These are phyloP conservation scores for Brettanomyces naardenensis DNA, from an alignment of 805 yeast species.

Conservation along the genomic window DNA sequence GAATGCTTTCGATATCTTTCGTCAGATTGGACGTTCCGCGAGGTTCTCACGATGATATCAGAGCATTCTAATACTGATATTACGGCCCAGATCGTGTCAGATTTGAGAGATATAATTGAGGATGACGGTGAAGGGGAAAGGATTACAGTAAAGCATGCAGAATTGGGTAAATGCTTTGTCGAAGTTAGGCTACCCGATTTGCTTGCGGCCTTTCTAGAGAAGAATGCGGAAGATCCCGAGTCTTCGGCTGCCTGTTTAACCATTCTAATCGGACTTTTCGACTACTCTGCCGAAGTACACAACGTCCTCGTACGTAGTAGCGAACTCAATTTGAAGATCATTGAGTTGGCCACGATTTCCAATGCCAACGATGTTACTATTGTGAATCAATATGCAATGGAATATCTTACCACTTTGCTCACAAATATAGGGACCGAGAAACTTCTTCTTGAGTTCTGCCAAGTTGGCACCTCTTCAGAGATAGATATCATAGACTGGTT, in stretches of 20 bases:
- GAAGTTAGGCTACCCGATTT: not conserved
- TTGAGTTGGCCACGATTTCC: not conserved
- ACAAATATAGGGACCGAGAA: not conserved
- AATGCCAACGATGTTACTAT: slow-evolving; percentile 3
- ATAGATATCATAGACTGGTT: not conserved
- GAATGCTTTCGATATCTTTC: not conserved
- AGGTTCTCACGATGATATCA: not conserved
- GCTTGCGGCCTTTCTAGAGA: not conserved
- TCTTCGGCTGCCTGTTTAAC: not conserved
- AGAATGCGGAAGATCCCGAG: not conserved
- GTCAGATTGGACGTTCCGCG: not conserved
- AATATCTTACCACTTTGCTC: slow-evolving; percentile 10
- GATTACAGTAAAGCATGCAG: not conserved
- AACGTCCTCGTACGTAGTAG: not conserved
- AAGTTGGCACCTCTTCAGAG: too few relatives aligned
- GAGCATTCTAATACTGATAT: not conserved
- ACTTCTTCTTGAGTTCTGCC: not conserved
- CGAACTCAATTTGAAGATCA: not conserved
- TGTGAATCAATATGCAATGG: slow-evolving; percentile 11
- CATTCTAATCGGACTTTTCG: not conserved
- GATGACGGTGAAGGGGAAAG: not conserved
- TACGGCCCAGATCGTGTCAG: not conserved
- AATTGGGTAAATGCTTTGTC: not conserved
- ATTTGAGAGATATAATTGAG: not conserved
- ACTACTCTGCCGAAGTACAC: not conserved